Base-by-base conservation (phyloP, 306 rosid species). In the Fagus sylvatica region DNA sequence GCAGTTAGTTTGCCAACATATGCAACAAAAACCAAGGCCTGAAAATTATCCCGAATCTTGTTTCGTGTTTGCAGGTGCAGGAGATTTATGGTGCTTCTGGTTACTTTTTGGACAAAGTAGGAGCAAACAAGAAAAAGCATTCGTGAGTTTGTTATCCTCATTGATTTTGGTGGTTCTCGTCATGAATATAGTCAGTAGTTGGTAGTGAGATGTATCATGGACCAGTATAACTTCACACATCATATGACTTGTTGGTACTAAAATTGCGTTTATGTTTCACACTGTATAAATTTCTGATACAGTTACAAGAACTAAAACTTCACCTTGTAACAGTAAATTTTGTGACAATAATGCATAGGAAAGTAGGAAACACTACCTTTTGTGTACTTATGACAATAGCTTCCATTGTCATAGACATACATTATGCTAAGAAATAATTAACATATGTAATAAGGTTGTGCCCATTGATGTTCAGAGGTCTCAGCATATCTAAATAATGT, bases 61-160 rank as follows among this genome's bases (percentile, higher is more conserved):
- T 77, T 79, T 79, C 39, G 69, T 71, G 83, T 77, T 53, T 86
- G 84, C 93, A 96, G 99, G 81, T 89, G 97, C 98, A 96, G 84
- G 96, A 90, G 69, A 82, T 28, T 64, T 96, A 91, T 84, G 94
- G 97, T 33, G 99, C 99, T 53, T 86, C 97, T 76, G 99, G 99
- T 57, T 96, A 90, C 94, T 96, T 89, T 82, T 70, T 79, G 81
- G 98, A 89, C 79, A 83, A 82, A 71, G 66, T 71, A 68, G 74
- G 81, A 59, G 76, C 69, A 19, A 84, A 78, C 56, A 87, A 88
- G 89, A 89, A 82, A 79, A 83, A 86, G 17, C 78, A 65, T 6
- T 74, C 7, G 99, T 96, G 85, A 82, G 94, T 83, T 80, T 85
- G 49, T 61, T 76, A 6, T 12, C 66, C 60, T 6, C 46, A 22